phyloP scores from a whole-genome alignment of 768 basidiomycete species.

The Xanthoconium stramineum region DNA sequence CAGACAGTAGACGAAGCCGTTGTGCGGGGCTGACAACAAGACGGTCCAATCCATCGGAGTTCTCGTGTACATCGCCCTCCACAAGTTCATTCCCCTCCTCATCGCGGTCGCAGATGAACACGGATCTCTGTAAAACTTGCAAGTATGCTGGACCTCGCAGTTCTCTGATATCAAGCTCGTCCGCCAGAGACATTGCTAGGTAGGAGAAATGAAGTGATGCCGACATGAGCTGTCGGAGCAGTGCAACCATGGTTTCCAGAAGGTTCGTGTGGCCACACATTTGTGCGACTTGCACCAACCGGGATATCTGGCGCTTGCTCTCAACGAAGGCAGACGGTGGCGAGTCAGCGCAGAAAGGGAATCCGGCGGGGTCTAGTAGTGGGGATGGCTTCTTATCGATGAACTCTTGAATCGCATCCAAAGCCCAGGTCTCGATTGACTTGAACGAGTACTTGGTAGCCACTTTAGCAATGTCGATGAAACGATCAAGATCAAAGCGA shows the following conservation, averaged over 20 bases:
- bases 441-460: conserved; percentile 76
- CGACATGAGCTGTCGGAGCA: conserved; percentile 61
- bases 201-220: conserved; percentile 64
- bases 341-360: conserved; percentile 20
- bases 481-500: conserved; percentile 47
- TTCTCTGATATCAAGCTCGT: conserved; percentile 60
- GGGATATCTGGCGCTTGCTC: conserved; percentile 49
- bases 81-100: conserved; percentile 11
- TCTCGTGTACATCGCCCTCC: conserved; percentile 33
- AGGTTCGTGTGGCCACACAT: conserved; percentile 61
- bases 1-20: conserved; percentile 62
- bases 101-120: conserved; percentile 24
- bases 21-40: conserved; percentile 56
- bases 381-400: conserved; percentile 58
- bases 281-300: conserved; percentile 63
- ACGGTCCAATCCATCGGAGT: conserved; percentile 39
- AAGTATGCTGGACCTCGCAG: conserved; percentile 67
- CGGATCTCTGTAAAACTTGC: conserved; percentile 67
- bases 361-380: conserved; percentile 37
- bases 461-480: conserved; percentile 62
- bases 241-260: conserved; percentile 54
- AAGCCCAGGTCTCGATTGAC: conserved; percentile 69
- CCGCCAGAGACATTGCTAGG: conserved; percentile 69
- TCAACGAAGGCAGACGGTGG: conserved; percentile 38
- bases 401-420: conserved; percentile 69